Conservation (phyloP, 306 rosid species). For the peach (Prunus persica) region Prunus_persica_NCBIv2 NC_034009.1:30306501-30307000, state of each 20-base stretch:
- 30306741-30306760: not conserved
- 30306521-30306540: not conserved
- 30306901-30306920: too few species aligned
- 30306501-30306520: not conserved
- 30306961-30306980: constrained; percentile 13
- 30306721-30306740: not conserved
- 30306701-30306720: not conserved
- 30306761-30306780: not conserved
- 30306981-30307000: not conserved
- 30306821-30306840: not conserved
- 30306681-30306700: constrained; percentile 10
- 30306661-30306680: constrained; percentile 3
- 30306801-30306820: not conserved
- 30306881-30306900: too few species aligned
- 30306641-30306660: not conserved
- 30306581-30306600: not conserved
- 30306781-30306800: constrained; percentile 3
- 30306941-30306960: not conserved
- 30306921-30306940: too few species aligned
- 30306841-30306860: too few species aligned
- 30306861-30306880: too few species aligned
- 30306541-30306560: constrained; percentile 18
- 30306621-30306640: constrained; percentile 9
- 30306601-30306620: constrained; percentile 16
- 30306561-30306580: not conserved